Percentiles rank a stretch among this genome's conserved stretches.
Evolutionary conservation across 306 rosid genomes (phyloP).

Genomic region (Quercus cerris): DNA sequence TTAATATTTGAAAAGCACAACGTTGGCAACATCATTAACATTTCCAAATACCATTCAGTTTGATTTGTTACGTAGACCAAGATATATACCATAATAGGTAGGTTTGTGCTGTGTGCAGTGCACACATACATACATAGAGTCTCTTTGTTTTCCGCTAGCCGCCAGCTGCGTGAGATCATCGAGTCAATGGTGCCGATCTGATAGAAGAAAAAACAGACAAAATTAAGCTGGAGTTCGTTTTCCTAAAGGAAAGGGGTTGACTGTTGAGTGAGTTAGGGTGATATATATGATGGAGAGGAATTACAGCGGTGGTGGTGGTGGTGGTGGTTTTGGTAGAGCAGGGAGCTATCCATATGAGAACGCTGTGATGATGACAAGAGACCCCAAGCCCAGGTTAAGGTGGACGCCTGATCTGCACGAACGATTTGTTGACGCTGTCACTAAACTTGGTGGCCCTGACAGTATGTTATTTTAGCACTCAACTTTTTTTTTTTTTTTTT

Average conservation of each 20-base stretch:
- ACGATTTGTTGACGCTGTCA: slow-evolving; percentile 86
- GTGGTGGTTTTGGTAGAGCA: neutral
- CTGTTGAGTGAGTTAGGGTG: neutral
- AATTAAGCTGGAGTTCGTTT: slow-evolving; percentile 15
- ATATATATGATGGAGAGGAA: slow-evolving; percentile 34
- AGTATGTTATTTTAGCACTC: slow-evolving; percentile 41
- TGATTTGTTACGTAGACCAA: too few relatives aligned
- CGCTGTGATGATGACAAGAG: slow-evolving; percentile 86
- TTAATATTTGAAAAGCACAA: too few relatives aligned
- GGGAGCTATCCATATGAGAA: slow-evolving; percentile 42
- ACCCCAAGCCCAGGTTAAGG: slow-evolving; percentile 85
- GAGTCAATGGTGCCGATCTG: slow-evolving; percentile 15
- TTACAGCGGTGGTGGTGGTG: slow-evolving; percentile 8
- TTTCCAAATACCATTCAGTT: too few relatives aligned
- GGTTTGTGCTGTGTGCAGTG: too few relatives aligned
- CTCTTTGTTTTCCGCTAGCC: too few relatives aligned
- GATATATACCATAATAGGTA: too few relatives aligned
- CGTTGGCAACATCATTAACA: too few relatives aligned
- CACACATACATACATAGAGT: too few relatives aligned
- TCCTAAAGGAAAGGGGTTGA: neutral
- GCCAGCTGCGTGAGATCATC: too few relatives aligned
- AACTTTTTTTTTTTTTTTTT: neutral
- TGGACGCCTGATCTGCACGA: slow-evolving; percentile 97
- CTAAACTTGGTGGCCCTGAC: slow-evolving; percentile 96
- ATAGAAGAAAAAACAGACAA: slow-evolving; percentile 15